A percentile compares a stretch with the other conserved stretches of the same genome.
These are phyloP conservation scores for Leucaena leucocephala DNA, from an alignment of 306 rosid genomes.

Conservation along the genomic window DNA sequence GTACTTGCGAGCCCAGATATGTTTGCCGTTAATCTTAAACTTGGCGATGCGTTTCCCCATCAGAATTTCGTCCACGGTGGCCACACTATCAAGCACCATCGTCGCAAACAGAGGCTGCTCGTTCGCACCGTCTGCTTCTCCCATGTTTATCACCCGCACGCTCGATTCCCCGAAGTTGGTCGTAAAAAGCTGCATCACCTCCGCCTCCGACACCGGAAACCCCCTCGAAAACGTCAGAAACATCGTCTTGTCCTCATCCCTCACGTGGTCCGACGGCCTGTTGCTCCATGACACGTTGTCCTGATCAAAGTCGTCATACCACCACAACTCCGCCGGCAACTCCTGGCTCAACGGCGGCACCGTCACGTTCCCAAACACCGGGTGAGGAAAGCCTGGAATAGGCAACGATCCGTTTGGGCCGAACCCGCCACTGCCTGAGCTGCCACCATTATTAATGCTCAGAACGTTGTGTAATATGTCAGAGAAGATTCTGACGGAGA, in stretches of 20 bases:
- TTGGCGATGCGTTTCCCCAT: constrained; percentile 20
- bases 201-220: neutral
- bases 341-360: neutral
- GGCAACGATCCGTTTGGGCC: neutral
- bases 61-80: neutral
- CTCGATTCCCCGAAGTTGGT: neutral
- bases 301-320: neutral
- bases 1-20: constrained; percentile 28
- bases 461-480: neutral
- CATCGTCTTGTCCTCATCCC: constrained; percentile 3
- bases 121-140: neutral
- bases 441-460: neutral
- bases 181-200: neutral
- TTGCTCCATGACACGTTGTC: neutral
- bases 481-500: neutral
- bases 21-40: constrained; percentile 14
- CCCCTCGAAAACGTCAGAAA: constrained; percentile 2
- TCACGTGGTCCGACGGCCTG: neutral
- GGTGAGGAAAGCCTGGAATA: neutral
- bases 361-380: neutral
- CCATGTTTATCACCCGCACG: neutral
- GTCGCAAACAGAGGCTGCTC: constrained; percentile 18
- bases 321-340: neutral
- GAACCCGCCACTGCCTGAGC: neutral
- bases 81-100: constrained; percentile 2